These are phyloP conservation scores for Candida sp. DNA, from an alignment of 1,139 yeast genomes.

Conservation along the genomic window DNA sequence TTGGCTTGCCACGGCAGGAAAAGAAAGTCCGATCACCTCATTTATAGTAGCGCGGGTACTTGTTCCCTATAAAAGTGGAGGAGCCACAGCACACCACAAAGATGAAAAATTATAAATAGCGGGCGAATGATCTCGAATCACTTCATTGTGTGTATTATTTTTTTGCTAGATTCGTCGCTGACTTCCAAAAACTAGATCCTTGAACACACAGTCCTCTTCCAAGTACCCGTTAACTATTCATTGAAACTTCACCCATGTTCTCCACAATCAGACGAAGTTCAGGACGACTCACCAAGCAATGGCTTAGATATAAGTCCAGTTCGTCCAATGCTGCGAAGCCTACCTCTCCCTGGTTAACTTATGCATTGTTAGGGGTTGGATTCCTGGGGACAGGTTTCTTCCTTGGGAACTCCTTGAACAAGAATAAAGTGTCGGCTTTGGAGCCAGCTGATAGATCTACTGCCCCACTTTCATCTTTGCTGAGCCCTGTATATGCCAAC, in stretches of 20 bases:
- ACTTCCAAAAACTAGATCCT: not conserved
- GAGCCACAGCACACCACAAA: not conserved
- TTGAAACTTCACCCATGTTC: not conserved
- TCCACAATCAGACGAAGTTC: not conserved
- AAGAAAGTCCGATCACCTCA: not conserved
- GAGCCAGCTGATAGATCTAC: slow-evolving; percentile 15
- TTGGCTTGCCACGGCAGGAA: not conserved
- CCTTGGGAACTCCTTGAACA: slow-evolving; percentile 6
- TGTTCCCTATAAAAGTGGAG: not conserved
- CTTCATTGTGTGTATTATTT: not conserved
- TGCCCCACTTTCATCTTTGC: slow-evolving; percentile 17
- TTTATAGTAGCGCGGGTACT: not conserved
- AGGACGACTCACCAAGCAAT: not conserved
- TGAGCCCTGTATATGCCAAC: slow-evolving; percentile 19
- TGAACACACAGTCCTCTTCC: not conserved
- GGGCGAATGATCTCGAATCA: not conserved
- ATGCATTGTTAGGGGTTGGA: slow-evolving; percentile 8
- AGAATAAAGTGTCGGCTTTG: not conserved
- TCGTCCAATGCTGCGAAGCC: not conserved
- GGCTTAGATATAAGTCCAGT: slow-evolving; percentile 1
- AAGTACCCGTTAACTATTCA: not conserved
- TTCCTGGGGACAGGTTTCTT: slow-evolving; percentile 10
- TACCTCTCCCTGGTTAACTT: slow-evolving; percentile 3
- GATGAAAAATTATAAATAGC: not conserved
- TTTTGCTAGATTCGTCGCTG: too few species aligned